Base-by-base conservation (phyloP, 257 asterid species). In the Solanum acaule region DNA sequence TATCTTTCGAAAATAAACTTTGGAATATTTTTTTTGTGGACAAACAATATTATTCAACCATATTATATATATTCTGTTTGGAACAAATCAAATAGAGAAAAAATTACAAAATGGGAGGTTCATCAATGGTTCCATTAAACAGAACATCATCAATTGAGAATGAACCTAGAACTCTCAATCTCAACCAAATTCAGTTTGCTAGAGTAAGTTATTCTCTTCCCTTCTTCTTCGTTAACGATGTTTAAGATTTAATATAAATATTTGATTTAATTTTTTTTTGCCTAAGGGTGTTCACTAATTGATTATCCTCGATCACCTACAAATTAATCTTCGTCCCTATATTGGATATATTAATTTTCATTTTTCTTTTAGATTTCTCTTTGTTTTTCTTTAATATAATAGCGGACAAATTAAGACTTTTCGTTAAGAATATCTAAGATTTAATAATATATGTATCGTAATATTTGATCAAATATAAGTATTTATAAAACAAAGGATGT, bases 131-230 rank as follows among this genome's bases (percentile, higher is more conserved):
- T 67, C 37, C 59, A 15, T 37, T 91, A 61, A 84, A 89, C 15
- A 87, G 93, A 73, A 86, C 40, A 29, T 91, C 93, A 25, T 91
- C 93, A 4, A 91, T 89, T 29, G 93, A 91, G 34, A 82, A 61
- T 46, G 93, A 91, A 56, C 93, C 91, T 27, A 85, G 88, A 20
- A 91, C 93, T 33, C 93, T 91, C 2, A 87, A 73, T 49, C 68
- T 87, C 35, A 23, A 82, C 5, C 91, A 91, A 88, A 79, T 91
- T 79, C 91, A 91, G n/a, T 63, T 78, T 76, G 93, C 93, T 6
- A 89, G 93, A 85, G 93, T 86, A 65, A 22, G 33, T 46, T 8
- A 40, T 11, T 12, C 18, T 49, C 25, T 72, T 63, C 3, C n/a
- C 15, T 3, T 63, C n/a, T n/a, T 4, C 1, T 27, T 15, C 2